These are phyloP conservation scores for Solanum hybrid DNA, from an alignment of 305 asterid species.

Conservation along the genomic window DNA sequence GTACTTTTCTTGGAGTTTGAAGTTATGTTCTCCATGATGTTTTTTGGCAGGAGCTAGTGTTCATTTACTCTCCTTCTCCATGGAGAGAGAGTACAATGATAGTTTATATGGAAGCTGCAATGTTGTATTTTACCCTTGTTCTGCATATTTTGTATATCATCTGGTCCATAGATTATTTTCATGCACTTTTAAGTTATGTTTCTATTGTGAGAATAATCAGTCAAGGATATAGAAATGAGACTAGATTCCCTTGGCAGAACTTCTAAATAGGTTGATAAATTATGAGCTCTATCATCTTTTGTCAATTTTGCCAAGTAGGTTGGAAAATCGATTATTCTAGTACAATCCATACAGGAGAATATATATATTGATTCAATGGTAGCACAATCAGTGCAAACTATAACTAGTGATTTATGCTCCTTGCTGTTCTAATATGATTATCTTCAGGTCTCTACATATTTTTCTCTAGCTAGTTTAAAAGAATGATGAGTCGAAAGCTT, in stretches of 20 bases:
- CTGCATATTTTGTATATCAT: not conserved
- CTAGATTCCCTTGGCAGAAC: not conserved
- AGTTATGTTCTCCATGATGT: not conserved
- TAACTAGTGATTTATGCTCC: not conserved
- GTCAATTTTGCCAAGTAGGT: not conserved
- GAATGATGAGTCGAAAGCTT: not conserved
- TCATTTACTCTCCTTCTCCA: not conserved
- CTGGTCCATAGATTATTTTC: not conserved
- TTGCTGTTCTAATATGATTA: not conserved
- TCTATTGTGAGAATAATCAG: conserved; percentile 1
- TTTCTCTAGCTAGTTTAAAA: not conserved
- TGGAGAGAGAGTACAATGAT: not conserved
- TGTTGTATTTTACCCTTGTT: not conserved
- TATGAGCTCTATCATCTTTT: not conserved
- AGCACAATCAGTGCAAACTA: not conserved
- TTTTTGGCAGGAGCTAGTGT: not conserved
- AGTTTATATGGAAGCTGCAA: not conserved
- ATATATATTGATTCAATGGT: not conserved
- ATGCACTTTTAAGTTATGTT: not conserved
- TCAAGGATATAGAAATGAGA: not conserved
- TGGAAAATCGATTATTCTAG: not conserved
- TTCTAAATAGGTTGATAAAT: not conserved
- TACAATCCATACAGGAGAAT: not conserved
- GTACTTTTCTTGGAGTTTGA: not conserved
- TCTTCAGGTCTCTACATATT: not conserved